Evolutionary conservation across 2,329 filamentous ascomycete genomes (phyloP).

Genomic region (Fusarium newnesense): DNA sequence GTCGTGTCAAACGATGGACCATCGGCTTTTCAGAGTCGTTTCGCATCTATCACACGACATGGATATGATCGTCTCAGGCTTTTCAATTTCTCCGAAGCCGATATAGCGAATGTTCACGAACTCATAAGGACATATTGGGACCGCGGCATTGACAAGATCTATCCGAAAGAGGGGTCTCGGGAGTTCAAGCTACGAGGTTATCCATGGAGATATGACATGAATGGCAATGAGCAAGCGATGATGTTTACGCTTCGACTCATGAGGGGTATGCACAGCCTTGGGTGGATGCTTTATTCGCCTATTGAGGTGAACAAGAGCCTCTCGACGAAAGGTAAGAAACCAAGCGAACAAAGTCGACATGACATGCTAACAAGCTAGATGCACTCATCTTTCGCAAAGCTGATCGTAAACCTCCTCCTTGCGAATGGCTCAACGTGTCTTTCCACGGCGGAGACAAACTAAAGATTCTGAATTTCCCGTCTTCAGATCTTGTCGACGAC

Average conservation of each 20-base stretch:
- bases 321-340: conserved; percentile 2
- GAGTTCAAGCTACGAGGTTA: conserved; percentile 23
- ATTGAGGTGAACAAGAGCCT: conserved; percentile 16
- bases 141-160: conserved; percentile 7
- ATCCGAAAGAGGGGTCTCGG: not conserved
- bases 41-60: conserved; percentile 6
- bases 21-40: not conserved
- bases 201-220: conserved; percentile 3
- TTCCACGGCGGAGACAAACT: conserved; percentile 28
- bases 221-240: conserved; percentile 19
- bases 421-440: conserved; percentile 21
- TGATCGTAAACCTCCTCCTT: fast-evolving
- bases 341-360: fast-evolving
- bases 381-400: conserved; percentile 16
- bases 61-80: conserved; percentile 7
- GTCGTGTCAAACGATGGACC: not conserved
- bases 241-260: conserved; percentile 8
- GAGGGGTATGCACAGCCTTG: not conserved
- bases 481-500: not conserved
- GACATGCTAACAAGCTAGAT: not conserved
- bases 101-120: conserved; percentile 6
- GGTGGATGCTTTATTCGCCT: conserved; percentile 15
- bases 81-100: conserved; percentile 9
- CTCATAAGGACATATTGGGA: conserved; percentile 4
- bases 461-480: conserved; percentile 18